Conservation (phyloP, 2,329 filamentous ascomycete genomes). For the Fusarium pseudonygamai region DNA sequence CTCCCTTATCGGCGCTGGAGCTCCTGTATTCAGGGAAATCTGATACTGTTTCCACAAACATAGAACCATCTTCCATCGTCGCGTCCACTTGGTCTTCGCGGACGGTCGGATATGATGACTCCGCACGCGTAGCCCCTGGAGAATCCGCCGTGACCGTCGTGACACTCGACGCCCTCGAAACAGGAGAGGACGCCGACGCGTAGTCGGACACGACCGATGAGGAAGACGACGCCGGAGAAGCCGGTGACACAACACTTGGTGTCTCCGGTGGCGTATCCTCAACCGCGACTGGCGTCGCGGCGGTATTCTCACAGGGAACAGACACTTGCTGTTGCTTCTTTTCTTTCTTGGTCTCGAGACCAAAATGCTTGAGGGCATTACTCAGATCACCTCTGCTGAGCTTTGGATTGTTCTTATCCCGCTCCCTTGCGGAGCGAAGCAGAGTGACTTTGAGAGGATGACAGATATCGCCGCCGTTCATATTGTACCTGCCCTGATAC, state of each 20-base stretch:
- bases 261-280: neutral
- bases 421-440: neutral
- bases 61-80: neutral
- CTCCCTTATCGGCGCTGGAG: neutral
- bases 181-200: neutral
- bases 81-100: neutral
- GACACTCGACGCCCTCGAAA: neutral
- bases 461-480: neutral
- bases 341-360: neutral
- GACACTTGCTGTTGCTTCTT: neutral
- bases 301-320: neutral
- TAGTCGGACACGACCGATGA: neutral
- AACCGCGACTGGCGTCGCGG: neutral
- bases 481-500: neutral
- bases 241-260: neutral
- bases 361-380: neutral
- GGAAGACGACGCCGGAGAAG: neutral
- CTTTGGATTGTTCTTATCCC: neutral
- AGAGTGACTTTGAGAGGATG: neutral
- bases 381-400: neutral
- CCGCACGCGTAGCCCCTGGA: neutral
- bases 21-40: neutral
- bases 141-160: neutral
- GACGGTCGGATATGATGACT: neutral
- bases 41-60: neutral